Percentiles rank a stretch among this genome's conserved stretches.
Conservation (phyloP, 768 basidiomycete species). For the Udeniomyces megalosporus region DNA sequence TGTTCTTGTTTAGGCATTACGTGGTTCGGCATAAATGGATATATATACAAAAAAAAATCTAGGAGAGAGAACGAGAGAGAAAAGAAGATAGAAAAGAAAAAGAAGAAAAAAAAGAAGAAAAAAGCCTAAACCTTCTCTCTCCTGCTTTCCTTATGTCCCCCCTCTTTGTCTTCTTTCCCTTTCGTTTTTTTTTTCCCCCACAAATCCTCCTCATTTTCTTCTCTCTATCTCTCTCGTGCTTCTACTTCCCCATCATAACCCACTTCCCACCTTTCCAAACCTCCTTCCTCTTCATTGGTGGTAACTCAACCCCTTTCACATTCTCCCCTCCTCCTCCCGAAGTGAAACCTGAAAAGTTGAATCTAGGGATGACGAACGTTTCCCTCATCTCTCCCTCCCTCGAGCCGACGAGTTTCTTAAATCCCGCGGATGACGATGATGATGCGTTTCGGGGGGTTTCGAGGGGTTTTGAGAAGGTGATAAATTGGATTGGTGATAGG, state of each 20-base stretch:
- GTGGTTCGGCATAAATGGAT: too few relatives aligned
- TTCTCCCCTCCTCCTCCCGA: background rate
- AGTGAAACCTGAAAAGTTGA: background rate
- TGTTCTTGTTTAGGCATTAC: too few relatives aligned
- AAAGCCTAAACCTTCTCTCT: too few relatives aligned
- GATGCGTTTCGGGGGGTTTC: slow-evolving; percentile 33
- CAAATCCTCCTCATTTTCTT: too few relatives aligned
- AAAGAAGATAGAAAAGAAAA: too few relatives aligned
- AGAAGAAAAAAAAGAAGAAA: too few relatives aligned
- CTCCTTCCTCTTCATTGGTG: slow-evolving; percentile 8
- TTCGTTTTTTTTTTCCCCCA: too few relatives aligned
- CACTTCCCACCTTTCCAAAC: slow-evolving; percentile 9
- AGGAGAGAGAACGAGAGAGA: too few relatives aligned
- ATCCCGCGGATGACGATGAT: background rate
- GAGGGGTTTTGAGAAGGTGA: slow-evolving; percentile 73
- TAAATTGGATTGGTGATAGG: slow-evolving; percentile 55
- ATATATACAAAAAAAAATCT: too few relatives aligned
- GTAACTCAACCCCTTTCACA: slow-evolving; percentile 10
- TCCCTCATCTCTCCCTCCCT: slow-evolving; percentile 12
- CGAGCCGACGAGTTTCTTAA: slow-evolving; percentile 2
- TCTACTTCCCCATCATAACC: slow-evolving; percentile 2
- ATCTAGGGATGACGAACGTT: slow-evolving; percentile 14
- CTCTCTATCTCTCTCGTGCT: too few relatives aligned
- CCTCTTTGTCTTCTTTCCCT: too few relatives aligned
- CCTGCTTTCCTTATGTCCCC: too few relatives aligned